phyloP scores from a whole-genome alignment of 1,284 basidiomycete genomes.

The Apiotrichum laibachii region DNA sequence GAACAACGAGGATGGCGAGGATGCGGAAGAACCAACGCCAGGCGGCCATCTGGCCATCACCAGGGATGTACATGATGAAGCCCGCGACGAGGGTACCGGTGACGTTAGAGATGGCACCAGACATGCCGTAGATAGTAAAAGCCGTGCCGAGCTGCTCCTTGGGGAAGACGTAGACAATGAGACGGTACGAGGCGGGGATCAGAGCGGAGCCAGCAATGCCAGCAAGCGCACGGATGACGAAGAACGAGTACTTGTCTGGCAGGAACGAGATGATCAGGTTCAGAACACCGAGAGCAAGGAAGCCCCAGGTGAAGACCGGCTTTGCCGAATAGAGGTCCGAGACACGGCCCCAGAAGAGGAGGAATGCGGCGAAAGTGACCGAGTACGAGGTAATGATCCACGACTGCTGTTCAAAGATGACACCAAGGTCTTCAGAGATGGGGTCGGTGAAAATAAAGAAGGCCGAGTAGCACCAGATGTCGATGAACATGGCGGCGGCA shows the following conservation, averaged over 20 bases:
- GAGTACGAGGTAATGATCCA: slow-evolving; percentile 36
- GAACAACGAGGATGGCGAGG: slow-evolving; percentile 30
- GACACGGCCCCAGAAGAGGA: slow-evolving; percentile 41
- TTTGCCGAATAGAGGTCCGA: slow-evolving; percentile 41
- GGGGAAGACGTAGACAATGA: slow-evolving; percentile 44
- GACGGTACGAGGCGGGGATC: slow-evolving; percentile 45
- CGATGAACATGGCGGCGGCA: slow-evolving; percentile 33
- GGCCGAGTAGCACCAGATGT: slow-evolving; percentile 28
- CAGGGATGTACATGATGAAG: slow-evolving; percentile 46
- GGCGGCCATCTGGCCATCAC: slow-evolving; percentile 40
- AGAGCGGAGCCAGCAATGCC: slow-evolving; percentile 35
- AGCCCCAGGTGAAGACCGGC: slow-evolving; percentile 34
- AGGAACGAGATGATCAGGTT: slow-evolving; percentile 40
- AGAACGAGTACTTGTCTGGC: slow-evolving; percentile 34
- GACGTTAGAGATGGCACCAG: slow-evolving; percentile 47
- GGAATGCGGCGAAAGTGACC: slow-evolving; percentile 43
- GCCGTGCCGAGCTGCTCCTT: slow-evolving; percentile 35
- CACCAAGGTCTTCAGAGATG: slow-evolving; percentile 17
- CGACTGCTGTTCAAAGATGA: slow-evolving; percentile 17
- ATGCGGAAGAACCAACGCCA: slow-evolving; percentile 45
- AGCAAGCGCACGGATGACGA: slow-evolving; percentile 35
- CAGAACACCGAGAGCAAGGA: slow-evolving; percentile 31
- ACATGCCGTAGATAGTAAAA: slow-evolving; percentile 43
- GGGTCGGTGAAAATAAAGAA: slow-evolving; percentile 22
- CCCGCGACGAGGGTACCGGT: slow-evolving; percentile 42